phyloP scores from a whole-genome alignment of 2,329 filamentous ascomycete genomes.

The Apiospora arundinis region DNA sequence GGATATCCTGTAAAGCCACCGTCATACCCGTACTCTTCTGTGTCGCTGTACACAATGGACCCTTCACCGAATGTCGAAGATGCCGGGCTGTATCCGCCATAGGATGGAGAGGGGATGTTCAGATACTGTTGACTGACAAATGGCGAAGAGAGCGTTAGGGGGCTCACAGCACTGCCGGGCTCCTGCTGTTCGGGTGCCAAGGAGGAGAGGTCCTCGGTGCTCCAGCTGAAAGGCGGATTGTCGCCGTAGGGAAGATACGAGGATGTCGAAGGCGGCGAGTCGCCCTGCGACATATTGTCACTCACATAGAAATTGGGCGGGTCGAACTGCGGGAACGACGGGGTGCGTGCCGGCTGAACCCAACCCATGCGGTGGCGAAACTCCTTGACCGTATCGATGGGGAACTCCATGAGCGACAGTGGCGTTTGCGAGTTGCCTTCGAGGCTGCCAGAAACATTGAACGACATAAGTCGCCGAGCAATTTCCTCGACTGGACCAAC shows the following conservation, averaged over 20 bases:
- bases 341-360: slow-evolving; percentile 64
- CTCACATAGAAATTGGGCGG: slow-evolving; percentile 60
- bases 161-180: slow-evolving; percentile 56
- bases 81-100: slow-evolving; percentile 65
- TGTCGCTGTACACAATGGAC: slow-evolving; percentile 68
- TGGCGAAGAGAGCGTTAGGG: slow-evolving; percentile 62
- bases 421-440: slow-evolving; percentile 67
- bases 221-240: slow-evolving; percentile 68
- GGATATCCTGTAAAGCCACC: slow-evolving; percentile 52
- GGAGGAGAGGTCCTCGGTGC: slow-evolving; percentile 66
- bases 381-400: slow-evolving; percentile 70
- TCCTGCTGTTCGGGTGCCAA: slow-evolving; percentile 54
- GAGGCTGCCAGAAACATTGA: slow-evolving; percentile 65
- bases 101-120: slow-evolving; percentile 67
- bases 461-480: slow-evolving; percentile 72
- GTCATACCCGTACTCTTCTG: slow-evolving; percentile 62
- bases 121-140: slow-evolving; percentile 64
- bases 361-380: slow-evolving; percentile 75
- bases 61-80: slow-evolving; percentile 67
- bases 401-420: slow-evolving; percentile 73
- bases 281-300: slow-evolving; percentile 46
- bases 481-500: slow-evolving; percentile 87
- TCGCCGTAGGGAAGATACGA: slow-evolving; percentile 59
- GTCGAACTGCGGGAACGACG: slow-evolving; percentile 66
- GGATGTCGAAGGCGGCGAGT: slow-evolving; percentile 48